A percentile compares a stretch with the other conserved stretches of the same genome.
These are phyloP conservation scores for Anacardium occidentale DNA, from an alignment of 345 rosid genomes.

Conservation along the genomic window DNA sequence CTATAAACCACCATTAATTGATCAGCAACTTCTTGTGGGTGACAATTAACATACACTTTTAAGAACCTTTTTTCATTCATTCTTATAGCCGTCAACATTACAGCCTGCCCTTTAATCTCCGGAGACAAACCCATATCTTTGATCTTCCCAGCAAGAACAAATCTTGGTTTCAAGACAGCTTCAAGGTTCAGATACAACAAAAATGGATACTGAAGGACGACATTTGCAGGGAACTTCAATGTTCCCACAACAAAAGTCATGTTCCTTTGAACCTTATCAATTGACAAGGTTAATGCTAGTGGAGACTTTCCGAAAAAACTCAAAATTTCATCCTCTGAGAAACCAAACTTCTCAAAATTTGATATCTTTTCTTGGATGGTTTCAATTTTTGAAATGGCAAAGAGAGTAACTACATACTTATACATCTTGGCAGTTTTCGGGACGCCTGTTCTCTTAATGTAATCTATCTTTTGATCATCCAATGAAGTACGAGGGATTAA, in stretches of 20 bases:
- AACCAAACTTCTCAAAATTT: slow-evolving; percentile 72
- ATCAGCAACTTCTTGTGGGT: slow-evolving; percentile 45
- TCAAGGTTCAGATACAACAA: slow-evolving; percentile 59
- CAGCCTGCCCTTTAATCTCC: slow-evolving; percentile 31
- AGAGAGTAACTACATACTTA: slow-evolving; percentile 56
- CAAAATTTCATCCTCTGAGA: slow-evolving; percentile 69
- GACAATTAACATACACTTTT: slow-evolving; percentile 55
- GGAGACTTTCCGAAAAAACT: slow-evolving; percentile 59
- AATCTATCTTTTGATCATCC: slow-evolving; percentile 58
- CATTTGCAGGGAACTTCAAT: slow-evolving; percentile 59
- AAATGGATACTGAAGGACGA: slow-evolving; percentile 48
- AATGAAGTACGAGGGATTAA: slow-evolving; percentile 69
- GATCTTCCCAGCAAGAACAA: slow-evolving; percentile 50
- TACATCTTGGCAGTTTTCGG: slow-evolving; percentile 60
- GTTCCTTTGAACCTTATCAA: slow-evolving; percentile 84
- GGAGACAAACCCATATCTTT: slow-evolving; percentile 62
- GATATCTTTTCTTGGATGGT: slow-evolving; percentile 66
- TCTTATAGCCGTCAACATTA: slow-evolving; percentile 49
- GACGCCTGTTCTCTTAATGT: slow-evolving; percentile 55
- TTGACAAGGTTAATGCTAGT: slow-evolving; percentile 52
- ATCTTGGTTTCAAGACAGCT: slow-evolving; percentile 56
- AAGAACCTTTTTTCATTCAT: slow-evolving; percentile 68
- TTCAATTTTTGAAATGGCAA: slow-evolving; percentile 70
- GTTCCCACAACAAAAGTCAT: slow-evolving; percentile 75
- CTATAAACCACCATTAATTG: slow-evolving; percentile 56